phyloP scores from a whole-genome alignment of 202 grass and related monocot species.

The Panicum hallii region DNA sequence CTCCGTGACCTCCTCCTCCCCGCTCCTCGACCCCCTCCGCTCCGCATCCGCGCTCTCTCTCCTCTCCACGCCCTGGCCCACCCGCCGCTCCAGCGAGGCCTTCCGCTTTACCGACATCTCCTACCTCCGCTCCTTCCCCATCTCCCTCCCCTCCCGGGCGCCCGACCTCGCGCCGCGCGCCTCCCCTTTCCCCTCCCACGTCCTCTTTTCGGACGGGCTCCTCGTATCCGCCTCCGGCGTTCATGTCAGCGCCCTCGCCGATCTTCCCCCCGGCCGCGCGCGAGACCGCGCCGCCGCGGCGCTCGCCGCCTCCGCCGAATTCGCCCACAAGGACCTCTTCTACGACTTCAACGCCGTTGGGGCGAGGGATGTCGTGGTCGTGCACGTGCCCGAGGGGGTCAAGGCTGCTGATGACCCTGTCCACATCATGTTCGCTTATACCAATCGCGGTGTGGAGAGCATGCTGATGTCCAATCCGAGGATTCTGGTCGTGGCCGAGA shows the following conservation, averaged over 20 bases:
- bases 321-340: conserved; percentile 81
- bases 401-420: conserved; percentile 60
- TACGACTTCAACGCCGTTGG: conserved; percentile 90
- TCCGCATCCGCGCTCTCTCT: conserved; percentile 73
- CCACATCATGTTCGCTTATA: conserved; percentile 75
- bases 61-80: conserved; percentile 81
- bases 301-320: conserved; percentile 52
- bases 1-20: conserved; percentile 58
- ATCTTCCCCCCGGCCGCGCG: conserved; percentile 45
- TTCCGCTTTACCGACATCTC: conserved; percentile 96
- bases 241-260: conserved; percentile 55
- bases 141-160: conserved; percentile 53
- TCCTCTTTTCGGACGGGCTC: conserved; percentile 59
- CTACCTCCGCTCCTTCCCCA: conserved; percentile 76
- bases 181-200: conserved; percentile 45
- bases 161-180: conserved; percentile 25
- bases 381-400: conserved; percentile 63
- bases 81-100: conserved; percentile 70
- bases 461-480: conserved; percentile 89
- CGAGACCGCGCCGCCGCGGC: conserved; percentile 56
- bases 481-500: conserved; percentile 84
- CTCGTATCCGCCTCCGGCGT: conserved; percentile 50
- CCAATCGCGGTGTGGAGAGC: conserved; percentile 19
- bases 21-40: conserved; percentile 65
- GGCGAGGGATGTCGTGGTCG: conserved; percentile 65